Conservation (phyloP, 305 asterid genomes). For the Coffea humblotiana region DNA sequence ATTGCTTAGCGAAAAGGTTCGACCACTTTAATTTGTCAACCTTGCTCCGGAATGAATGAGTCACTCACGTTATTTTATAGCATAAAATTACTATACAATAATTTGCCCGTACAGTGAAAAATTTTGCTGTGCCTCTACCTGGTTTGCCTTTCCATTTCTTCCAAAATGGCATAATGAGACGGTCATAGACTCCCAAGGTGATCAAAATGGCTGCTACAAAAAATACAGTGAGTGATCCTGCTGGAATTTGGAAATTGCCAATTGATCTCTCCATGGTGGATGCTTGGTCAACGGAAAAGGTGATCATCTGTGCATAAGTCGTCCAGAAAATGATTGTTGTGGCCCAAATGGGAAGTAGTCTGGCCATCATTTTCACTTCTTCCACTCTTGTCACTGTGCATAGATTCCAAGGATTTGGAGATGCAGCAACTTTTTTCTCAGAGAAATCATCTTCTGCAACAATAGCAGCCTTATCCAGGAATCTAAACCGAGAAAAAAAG, state of each 20-base stretch:
- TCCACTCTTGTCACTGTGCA: slow-evolving; percentile 74
- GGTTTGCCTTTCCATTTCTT: slow-evolving; percentile 70
- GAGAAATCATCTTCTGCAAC: slow-evolving; percentile 54
- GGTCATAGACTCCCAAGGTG: slow-evolving; percentile 63
- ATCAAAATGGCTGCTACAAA: slow-evolving; percentile 68
- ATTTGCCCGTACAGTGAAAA: not conserved
- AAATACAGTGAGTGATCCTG: slow-evolving; percentile 87
- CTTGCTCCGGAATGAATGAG: no score
- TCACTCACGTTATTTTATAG: not conserved
- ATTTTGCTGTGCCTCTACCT: slow-evolving; percentile 27
- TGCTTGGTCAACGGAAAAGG: slow-evolving; percentile 87
- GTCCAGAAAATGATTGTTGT: slow-evolving; percentile 93
- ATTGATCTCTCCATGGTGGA: slow-evolving; percentile 67
- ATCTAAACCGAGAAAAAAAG: slow-evolving; percentile 25
- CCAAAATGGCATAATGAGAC: slow-evolving; percentile 71
- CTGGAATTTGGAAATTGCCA: slow-evolving; percentile 66
- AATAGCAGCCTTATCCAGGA: slow-evolving; percentile 79
- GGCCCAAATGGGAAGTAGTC: slow-evolving; percentile 82
- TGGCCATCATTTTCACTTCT: slow-evolving; percentile 87
- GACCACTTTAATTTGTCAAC: not conserved
- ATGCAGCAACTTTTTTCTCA: slow-evolving; percentile 18
- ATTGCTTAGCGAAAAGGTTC: not conserved
- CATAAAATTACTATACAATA: no score
- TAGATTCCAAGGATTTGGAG: slow-evolving; percentile 73
- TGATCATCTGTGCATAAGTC: slow-evolving; percentile 85